Evolutionary conservation across 2,329 filamentous ascomycete genomes (phyloP).

Genomic region (Cytospora paraplurivora): DNA sequence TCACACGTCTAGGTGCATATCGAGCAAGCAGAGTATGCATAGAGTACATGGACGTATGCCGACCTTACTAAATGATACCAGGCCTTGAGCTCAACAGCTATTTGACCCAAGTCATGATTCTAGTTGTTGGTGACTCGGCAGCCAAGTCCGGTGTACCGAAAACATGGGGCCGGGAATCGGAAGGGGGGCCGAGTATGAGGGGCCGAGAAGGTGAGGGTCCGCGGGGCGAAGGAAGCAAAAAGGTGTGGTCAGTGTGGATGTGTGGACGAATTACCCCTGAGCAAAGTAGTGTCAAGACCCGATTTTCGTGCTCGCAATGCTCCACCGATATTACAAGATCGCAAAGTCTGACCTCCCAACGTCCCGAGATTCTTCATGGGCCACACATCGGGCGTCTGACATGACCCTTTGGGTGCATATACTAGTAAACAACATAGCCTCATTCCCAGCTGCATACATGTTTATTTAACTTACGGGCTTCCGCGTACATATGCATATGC

Average conservation of each 20-base stretch:
- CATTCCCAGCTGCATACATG: not conserved
- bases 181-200: not conserved
- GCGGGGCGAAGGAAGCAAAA: too few species aligned
- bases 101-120: too few species aligned
- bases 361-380: not conserved
- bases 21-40: too few species aligned
- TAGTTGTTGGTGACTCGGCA: too few species aligned
- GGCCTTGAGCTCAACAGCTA: too few species aligned
- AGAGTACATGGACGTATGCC: too few species aligned
- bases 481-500: not conserved
- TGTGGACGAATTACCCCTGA: too few species aligned
- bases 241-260: too few species aligned
- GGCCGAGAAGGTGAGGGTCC: not conserved
- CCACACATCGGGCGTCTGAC: not conserved
- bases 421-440: not conserved
- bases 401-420: not conserved
- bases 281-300: not conserved
- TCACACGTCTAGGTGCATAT: too few species aligned
- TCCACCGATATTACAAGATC: not conserved
- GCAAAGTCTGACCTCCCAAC: not conserved
- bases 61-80: too few species aligned
- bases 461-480: too few species aligned
- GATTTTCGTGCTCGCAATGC: slow-evolving; percentile 1
- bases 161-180: not conserved
- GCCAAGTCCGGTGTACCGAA: not conserved